Percentiles rank a stretch among this genome's conserved stretches.
These are phyloP conservation scores for Apiospora sp. DNA, from an alignment of 2,329 filamentous ascomycete species.

Conservation along the genomic window DNA sequence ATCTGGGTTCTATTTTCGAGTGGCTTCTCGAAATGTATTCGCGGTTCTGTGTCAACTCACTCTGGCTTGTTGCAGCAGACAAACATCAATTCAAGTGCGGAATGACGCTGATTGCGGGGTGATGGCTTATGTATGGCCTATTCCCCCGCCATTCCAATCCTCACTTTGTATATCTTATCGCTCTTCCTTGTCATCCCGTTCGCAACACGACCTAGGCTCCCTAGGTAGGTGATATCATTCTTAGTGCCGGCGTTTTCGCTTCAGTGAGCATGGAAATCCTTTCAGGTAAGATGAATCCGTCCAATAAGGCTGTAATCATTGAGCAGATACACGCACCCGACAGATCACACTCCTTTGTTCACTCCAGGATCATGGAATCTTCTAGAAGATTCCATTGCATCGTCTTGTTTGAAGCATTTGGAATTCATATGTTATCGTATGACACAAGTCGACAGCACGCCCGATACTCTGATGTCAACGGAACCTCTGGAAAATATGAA, in stretches of 20 bases:
- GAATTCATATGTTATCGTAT: background rate
- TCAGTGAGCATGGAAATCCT: background rate
- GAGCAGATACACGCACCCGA: background rate
- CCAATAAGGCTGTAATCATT: background rate
- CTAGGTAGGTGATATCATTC: background rate
- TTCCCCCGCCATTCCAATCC: background rate
- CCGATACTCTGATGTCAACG: background rate
- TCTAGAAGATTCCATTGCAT: conserved; percentile 3
- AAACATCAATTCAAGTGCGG: background rate
- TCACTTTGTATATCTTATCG: background rate
- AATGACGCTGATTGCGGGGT: conserved; percentile 8
- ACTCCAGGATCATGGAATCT: background rate
- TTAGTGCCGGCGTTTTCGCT: background rate
- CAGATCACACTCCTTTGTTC: background rate
- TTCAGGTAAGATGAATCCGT: background rate
- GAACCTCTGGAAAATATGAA: background rate
- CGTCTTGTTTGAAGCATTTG: background rate
- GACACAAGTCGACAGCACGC: background rate
- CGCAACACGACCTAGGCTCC: background rate
- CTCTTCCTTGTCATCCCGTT: background rate
- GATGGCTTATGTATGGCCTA: background rate
- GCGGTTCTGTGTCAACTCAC: background rate
- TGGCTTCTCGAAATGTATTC: conserved; percentile 15
- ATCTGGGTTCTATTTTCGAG: conserved; percentile 16
- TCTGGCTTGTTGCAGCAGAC: background rate